Evolutionary conservation across 495 filamentous ascomycete species (phyloP).

Genomic region (Bacidia gigantensis): DNA sequence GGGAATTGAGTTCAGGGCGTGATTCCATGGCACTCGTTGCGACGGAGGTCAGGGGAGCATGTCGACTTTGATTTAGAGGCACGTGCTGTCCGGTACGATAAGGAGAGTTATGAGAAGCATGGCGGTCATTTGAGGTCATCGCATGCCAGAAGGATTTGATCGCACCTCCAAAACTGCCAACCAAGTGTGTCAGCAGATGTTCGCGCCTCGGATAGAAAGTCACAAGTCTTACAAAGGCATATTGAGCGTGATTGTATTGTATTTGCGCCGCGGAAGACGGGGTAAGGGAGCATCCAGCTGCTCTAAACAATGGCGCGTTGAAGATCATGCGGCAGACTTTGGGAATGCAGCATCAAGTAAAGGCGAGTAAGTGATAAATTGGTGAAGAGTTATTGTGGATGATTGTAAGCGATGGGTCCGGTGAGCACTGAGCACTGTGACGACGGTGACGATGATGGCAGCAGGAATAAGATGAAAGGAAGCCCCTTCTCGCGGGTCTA

Average conservation of each 20-base stretch:
- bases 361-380: too few relatives aligned
- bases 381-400: too few relatives aligned
- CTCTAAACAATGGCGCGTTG: not conserved
- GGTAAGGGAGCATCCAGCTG: not conserved
- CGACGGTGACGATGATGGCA: not conserved
- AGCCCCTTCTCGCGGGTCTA: not conserved
- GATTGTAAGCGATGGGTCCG: too few relatives aligned
- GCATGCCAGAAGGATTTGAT: conserved; percentile 89
- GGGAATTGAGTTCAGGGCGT: conserved; percentile 54
- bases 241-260: conserved; percentile 4
- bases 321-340: not conserved
- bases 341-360: too few relatives aligned
- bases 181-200: conserved; percentile 3
- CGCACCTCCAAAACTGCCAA: conserved; percentile 41
- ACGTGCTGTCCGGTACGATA: conserved; percentile 73
- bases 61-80: conserved; percentile 56
- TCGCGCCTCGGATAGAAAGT: not conserved
- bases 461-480: not conserved
- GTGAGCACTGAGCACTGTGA: too few relatives aligned
- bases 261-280: not conserved
- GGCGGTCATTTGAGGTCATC: conserved; percentile 69
- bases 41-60: conserved; percentile 62
- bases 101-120: conserved; percentile 75
- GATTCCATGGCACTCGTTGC: conserved; percentile 66
- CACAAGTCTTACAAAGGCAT: conserved; percentile 12